Base-by-base conservation (phyloP, 768 basidiomycete genomes). In the Tremella mesenterica region DNA sequence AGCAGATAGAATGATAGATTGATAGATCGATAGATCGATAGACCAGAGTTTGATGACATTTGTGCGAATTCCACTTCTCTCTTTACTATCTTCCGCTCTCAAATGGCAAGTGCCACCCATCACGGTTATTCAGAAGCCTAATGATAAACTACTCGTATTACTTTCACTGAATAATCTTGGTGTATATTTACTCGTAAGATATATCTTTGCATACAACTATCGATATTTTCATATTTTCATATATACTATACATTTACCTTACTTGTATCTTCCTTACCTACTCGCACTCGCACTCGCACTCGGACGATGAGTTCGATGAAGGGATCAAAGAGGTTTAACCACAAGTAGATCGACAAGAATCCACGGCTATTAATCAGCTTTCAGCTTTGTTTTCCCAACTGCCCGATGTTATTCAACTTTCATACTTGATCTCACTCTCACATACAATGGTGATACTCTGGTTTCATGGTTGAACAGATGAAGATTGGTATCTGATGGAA, bases 281-380 rank as follows among this genome's bases (percentile, higher is more conserved):
- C 38, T 41, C 8, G 14, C 5, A 41, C 8, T 8, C 5, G 38
- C n/a, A 18, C n/a, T 18, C 33, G n/a, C 23, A 23, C 23, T 34
- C 33, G 33, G 33, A 34, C 10, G 33, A 10, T 18, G 10, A 10
- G 33, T 10, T 34, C 10, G 29, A 52, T 44, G 29, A n/a, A 45
- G 30, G 14, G 10, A 25, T 10, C 44, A 34, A 16, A 3, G 25
- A 12, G 18, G 26, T 4, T 57, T 52, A 69, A 49, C 67, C 67
- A 36, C 67, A 69, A 5, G 67, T 69, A 1, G 67, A 55, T 41
- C 67, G 48, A 28, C 62, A 62, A 2, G 58, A 58, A 44, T 64
- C 59, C 31, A 69, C 64, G 30, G 67, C 67, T 69, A 33, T 7
- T 23, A 26, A n/a, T 45, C 44, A 45, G 44, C 44, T 21, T 18